A percentile compares a stretch with the other conserved stretches of the same genome.
Evolutionary conservation across 192 early-diverging fungal species (phyloP).

Genomic region (Dissophora ornata): DNA sequence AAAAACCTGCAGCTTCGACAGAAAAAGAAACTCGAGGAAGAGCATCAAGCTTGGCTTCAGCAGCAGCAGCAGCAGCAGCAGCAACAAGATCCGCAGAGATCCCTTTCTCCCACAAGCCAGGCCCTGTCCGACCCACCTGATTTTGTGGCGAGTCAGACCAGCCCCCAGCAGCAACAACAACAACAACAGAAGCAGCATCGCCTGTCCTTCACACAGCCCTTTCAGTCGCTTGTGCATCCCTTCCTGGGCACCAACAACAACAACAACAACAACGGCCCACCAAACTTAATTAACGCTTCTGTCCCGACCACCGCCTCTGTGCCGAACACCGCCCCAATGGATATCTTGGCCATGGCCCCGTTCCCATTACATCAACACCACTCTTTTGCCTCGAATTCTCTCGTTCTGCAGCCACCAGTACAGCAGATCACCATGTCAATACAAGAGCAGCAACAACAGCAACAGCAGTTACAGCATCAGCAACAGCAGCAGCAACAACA

Average conservation of each 20-base stretch:
- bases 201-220: neutral
- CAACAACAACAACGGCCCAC: constrained; percentile 5
- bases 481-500: constrained; percentile 4
- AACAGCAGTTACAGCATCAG: constrained; percentile 26
- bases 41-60: constrained; percentile 1
- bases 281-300: constrained; percentile 18
- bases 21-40: constrained; percentile 18
- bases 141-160: constrained; percentile 2
- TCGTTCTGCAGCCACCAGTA: constrained; percentile 25
- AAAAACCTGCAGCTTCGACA: constrained; percentile 28
- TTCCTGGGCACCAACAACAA: constrained; percentile 8
- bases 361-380: constrained; percentile 29
- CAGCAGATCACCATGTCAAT: constrained; percentile 11
- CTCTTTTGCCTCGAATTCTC: constrained; percentile 9
- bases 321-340: constrained; percentile 35
- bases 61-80: constrained; percentile 13
- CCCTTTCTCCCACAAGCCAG: neutral
- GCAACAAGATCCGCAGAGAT: neutral
- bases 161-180: neutral
- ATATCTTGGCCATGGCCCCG: constrained; percentile 35
- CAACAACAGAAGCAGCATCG: constrained; percentile 5
- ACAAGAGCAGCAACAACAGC: constrained; percentile 33
- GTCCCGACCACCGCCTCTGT: constrained; percentile 25
- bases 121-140: neutral
- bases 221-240: constrained; percentile 8